Evolutionary conservation across 805 yeast species (phyloP).

Genomic region (Kuraishia cidri): DNA sequence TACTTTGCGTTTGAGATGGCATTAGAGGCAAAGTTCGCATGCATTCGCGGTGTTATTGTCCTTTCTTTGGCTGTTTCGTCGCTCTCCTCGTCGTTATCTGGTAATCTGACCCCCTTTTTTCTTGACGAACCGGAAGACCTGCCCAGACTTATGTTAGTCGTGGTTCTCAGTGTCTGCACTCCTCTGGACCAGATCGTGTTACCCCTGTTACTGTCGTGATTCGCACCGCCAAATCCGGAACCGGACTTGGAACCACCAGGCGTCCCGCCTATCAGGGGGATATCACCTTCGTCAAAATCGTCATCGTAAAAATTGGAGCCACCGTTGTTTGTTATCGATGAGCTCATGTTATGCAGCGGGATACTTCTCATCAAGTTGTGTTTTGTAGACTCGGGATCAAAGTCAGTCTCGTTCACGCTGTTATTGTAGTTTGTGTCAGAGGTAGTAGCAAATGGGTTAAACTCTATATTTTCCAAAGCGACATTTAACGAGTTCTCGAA

Average conservation of each 20-base stretch:
- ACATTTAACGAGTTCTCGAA: conserved; percentile 59
- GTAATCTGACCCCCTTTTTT: conserved; percentile 16
- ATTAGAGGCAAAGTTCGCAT: conserved; percentile 44
- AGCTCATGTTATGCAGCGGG: conserved; percentile 19
- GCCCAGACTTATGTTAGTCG: conserved; percentile 14
- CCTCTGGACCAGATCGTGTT: conserved; percentile 16
- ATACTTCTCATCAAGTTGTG: conserved; percentile 13
- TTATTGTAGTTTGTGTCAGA: conserved; percentile 16
- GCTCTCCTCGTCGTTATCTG: conserved; percentile 11
- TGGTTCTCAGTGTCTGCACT: conserved; percentile 15
- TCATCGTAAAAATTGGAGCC: conserved; percentile 1
- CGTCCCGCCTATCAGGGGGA: conserved; percentile 13
- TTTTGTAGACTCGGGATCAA: conserved; percentile 11
- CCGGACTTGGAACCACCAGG: conserved; percentile 2
- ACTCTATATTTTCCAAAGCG: conserved; percentile 48
- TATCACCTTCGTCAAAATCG: conserved; percentile 11
- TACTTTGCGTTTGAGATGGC: conserved; percentile 93
- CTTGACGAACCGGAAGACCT: conserved; percentile 6
- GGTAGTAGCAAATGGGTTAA: conserved; percentile 13
- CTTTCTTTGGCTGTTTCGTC: conserved; percentile 17
- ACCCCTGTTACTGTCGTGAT: neutral
- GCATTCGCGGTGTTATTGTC: conserved; percentile 28
- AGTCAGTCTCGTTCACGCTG: conserved; percentile 22
- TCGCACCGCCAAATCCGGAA: too few species aligned
- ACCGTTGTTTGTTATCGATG: conserved; percentile 2